Percentiles rank a stretch among this genome's conserved stretches.
These are phyloP conservation scores for Biscogniauxia mediterranea DNA, from an alignment of 2,329 filamentous ascomycete species.

Conservation along the genomic window DNA sequence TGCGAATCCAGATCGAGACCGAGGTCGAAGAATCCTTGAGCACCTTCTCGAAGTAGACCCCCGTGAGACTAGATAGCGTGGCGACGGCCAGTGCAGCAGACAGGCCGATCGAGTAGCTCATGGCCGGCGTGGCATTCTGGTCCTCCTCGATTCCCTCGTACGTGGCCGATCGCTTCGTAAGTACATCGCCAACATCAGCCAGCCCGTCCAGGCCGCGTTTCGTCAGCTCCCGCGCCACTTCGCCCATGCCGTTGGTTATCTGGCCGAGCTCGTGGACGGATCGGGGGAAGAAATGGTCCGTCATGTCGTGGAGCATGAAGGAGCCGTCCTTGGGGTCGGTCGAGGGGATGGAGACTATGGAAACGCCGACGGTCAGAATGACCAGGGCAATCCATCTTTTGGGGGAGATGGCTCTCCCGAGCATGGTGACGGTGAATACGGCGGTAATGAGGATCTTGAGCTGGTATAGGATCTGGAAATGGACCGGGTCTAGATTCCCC, in stretches of 20 bases:
- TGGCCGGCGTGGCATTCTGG: slow-evolving; percentile 49
- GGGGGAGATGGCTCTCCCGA: slow-evolving; percentile 66
- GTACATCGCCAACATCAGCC: slow-evolving; percentile 34
- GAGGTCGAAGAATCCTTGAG: slow-evolving; percentile 77
- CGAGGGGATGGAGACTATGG: slow-evolving; percentile 77
- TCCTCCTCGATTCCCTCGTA: slow-evolving; percentile 83
- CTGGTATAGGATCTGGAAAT: slow-evolving; percentile 92
- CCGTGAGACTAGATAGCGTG: slow-evolving; percentile 77
- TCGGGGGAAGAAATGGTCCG: slow-evolving; percentile 70
- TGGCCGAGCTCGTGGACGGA: slow-evolving; percentile 76
- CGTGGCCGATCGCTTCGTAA: slow-evolving; percentile 75
- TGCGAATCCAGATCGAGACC: slow-evolving; percentile 87
- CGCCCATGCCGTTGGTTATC: slow-evolving; percentile 50
- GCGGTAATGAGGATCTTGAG: slow-evolving; percentile 92
- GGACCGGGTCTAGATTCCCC: slow-evolving; percentile 85
- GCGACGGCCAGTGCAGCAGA: slow-evolving; percentile 76
- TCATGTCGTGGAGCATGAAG: slow-evolving; percentile 61
- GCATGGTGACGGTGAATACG: slow-evolving; percentile 76
- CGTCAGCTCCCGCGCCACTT: slow-evolving; percentile 51
- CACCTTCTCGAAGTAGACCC: slow-evolving; percentile 88
- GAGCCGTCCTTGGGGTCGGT: slow-evolving; percentile 53
- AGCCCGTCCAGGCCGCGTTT: slow-evolving; percentile 43
- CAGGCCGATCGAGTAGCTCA: slow-evolving; percentile 80
- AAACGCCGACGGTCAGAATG: slow-evolving; percentile 77
- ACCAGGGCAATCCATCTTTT: slow-evolving; percentile 80